Conservation (phyloP, 257 asterid species). For the Solanum chmielewskii region DNA sequence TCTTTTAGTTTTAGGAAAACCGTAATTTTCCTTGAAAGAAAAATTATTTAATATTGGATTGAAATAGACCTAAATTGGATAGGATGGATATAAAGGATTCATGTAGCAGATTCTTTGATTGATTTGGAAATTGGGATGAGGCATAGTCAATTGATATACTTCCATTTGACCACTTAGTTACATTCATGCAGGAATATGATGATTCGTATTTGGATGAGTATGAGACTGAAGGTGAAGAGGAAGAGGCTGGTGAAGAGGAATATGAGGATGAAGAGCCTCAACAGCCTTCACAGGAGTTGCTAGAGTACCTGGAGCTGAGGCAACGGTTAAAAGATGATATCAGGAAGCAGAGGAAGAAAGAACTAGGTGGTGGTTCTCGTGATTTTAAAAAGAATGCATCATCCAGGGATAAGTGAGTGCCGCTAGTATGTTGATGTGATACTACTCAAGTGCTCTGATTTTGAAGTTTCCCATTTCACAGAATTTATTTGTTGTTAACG, state of each 20-base stretch:
- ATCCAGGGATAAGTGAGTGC: constrained; percentile 59
- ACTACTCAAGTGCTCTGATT: neutral
- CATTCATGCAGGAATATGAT: constrained; percentile 38
- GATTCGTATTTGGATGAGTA: constrained; percentile 29
- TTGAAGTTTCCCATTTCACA: neutral
- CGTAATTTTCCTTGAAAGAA: neutral
- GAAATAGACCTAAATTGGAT: neutral
- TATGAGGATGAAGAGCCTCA: constrained; percentile 44
- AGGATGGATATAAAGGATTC: neutral
- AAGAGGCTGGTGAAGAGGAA: constrained; percentile 37
- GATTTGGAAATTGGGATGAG: neutral
- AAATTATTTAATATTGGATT: neutral
- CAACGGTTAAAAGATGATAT: constrained; percentile 51
- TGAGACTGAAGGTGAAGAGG: constrained; percentile 43
- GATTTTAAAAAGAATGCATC: constrained; percentile 13
- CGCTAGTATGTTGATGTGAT: neutral
- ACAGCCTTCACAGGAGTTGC: constrained; percentile 58
- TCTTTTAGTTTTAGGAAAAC: neutral
- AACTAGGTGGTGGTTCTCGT: constrained; percentile 45
- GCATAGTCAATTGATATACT: neutral
- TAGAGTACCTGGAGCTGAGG: constrained; percentile 67
- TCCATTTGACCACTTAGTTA: neutral
- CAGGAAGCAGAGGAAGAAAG: constrained; percentile 65
- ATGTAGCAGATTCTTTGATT: neutral
- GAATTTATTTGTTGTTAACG: neutral